Conservation (phyloP, 1,139 yeast genomes). For the Protomyces pachydermus region DNA sequence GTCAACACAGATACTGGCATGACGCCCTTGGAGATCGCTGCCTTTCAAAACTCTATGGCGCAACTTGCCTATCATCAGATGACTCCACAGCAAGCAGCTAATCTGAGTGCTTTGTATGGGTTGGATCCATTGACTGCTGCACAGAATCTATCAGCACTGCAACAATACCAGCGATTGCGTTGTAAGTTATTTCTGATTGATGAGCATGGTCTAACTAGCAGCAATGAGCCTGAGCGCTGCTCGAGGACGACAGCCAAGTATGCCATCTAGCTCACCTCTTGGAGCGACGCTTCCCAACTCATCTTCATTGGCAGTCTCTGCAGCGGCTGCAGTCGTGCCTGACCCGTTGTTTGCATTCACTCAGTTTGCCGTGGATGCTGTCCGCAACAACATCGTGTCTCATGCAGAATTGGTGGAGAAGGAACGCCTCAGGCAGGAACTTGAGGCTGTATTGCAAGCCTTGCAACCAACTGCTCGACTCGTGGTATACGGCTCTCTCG, state of each 20-base stretch:
- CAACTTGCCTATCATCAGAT: neutral
- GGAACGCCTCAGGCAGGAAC: conserved; percentile 7
- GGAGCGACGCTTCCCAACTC: neutral
- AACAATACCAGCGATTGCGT: neutral
- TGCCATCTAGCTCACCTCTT: neutral
- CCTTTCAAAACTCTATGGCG: neutral
- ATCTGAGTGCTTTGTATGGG: neutral
- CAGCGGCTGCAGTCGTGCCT: neutral
- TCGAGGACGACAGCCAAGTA: neutral
- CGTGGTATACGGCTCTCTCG: conserved; percentile 29
- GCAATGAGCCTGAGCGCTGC: neutral
- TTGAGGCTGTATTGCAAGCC: conserved; percentile 12
- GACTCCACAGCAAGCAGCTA: neutral
- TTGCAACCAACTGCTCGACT: conserved; percentile 20
- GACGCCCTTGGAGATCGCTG: neutral
- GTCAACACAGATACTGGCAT: neutral
- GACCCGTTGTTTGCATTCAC: conserved; percentile 13
- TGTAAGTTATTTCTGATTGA: neutral
- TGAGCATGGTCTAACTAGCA: neutral
- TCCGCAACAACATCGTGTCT: conserved; percentile 11
- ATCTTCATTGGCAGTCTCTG: neutral
- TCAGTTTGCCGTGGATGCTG: conserved; percentile 8
- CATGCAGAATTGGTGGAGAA: conserved; percentile 19
- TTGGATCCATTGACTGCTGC: neutral
- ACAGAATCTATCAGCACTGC: neutral